Evolutionary conservation across 345 rosid species (phyloP).

Genomic region (Heritiera fomes): DNA sequence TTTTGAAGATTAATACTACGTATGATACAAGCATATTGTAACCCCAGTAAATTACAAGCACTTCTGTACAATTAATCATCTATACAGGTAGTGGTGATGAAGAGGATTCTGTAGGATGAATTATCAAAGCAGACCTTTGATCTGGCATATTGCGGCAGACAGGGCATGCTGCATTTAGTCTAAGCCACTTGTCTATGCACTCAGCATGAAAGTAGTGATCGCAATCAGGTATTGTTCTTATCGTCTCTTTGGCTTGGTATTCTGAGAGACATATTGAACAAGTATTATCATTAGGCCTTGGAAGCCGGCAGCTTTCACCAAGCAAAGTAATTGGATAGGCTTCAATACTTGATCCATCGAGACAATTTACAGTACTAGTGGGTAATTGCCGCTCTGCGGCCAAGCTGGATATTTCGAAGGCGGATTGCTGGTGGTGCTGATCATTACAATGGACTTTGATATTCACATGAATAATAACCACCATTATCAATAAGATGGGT

Average conservation of each 20-base stretch:
- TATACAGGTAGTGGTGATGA: too few species aligned
- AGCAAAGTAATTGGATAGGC: constrained; percentile 56
- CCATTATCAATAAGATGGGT: constrained; percentile 41
- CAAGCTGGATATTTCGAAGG: background rate
- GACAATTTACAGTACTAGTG: constrained; percentile 21
- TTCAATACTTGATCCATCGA: constrained; percentile 42
- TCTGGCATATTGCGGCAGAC: too few species aligned
- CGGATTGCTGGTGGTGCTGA: background rate
- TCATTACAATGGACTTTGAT: background rate
- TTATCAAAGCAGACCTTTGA: too few species aligned
- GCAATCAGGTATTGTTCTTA: constrained; percentile 59
- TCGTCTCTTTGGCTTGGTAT: constrained; percentile 47
- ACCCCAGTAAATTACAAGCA: too few species aligned
- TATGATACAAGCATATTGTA: too few species aligned
- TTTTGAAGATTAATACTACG: background rate
- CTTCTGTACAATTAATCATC: too few species aligned
- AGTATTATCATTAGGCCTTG: constrained; percentile 38
- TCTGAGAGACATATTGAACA: constrained; percentile 58
- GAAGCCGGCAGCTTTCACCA: constrained; percentile 47
- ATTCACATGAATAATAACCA: constrained; percentile 25
- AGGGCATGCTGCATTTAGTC: constrained; percentile 51
- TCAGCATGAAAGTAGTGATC: constrained; percentile 54
- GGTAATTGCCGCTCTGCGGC: background rate
- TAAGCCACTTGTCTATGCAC: constrained; percentile 68
- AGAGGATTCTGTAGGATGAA: too few species aligned